These are phyloP conservation scores for Botrytis deweyae DNA, from an alignment of 2,329 filamentous ascomycete genomes.

Conservation along the genomic window DNA sequence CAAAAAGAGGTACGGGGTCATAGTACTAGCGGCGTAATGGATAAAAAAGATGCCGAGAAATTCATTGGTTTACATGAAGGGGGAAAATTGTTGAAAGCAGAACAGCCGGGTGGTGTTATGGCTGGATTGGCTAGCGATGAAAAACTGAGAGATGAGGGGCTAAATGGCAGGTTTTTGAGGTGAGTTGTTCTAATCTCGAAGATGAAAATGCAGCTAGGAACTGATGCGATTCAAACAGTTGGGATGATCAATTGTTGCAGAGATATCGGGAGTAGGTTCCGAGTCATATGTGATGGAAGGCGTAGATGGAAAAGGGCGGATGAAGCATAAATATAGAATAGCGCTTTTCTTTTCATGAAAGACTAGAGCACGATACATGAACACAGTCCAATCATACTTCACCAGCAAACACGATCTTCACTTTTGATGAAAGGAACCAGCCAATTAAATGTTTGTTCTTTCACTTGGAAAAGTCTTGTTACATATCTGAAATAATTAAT, in stretches of 20 bases:
- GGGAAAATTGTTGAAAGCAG: slow-evolving; percentile 73
- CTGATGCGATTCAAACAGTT: slow-evolving; percentile 44
- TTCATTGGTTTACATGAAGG: slow-evolving; percentile 70
- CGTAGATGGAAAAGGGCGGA: background rate
- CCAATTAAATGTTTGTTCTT: background rate
- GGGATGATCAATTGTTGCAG: slow-evolving; percentile 53
- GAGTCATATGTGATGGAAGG: background rate
- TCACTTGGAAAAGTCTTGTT: slow-evolving; percentile 1
- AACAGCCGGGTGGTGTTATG: slow-evolving; percentile 84
- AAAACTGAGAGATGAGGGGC: slow-evolving; percentile 55
- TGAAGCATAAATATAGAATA: background rate
- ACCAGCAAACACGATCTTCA: slow-evolving; percentile 1
- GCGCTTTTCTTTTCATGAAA: slow-evolving; percentile 23
- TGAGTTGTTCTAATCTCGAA: slow-evolving; percentile 44
- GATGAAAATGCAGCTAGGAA: background rate
- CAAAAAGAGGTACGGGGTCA: slow-evolving; percentile 78
- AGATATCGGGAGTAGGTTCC: slow-evolving; percentile 48
- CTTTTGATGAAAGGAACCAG: background rate
- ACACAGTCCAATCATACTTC: background rate
- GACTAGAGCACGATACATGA: background rate
- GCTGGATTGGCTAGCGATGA: slow-evolving; percentile 72
- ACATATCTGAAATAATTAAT: slow-evolving; percentile 15
- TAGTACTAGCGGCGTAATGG: slow-evolving; percentile 51
- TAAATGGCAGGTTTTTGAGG: slow-evolving; percentile 76
- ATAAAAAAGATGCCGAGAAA: slow-evolving; percentile 54